Conservation (phyloP, 306 rosid genomes). For the Canavalia gladiata region DNA sequence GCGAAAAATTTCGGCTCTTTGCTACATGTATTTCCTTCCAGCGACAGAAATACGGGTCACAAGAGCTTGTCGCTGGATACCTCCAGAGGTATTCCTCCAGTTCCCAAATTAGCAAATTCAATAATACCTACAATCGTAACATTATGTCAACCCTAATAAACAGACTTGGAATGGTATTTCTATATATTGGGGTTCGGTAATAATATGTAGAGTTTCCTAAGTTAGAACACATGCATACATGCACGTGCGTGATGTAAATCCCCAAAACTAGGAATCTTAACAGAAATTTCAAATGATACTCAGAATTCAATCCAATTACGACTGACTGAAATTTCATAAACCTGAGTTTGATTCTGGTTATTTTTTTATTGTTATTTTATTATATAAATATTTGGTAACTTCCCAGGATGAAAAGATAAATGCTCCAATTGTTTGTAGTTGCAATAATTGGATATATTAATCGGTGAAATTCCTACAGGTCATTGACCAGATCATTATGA, state of each 20-base stretch:
- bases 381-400: conserved; percentile 2
- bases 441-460: neutral
- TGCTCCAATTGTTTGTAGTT: neutral
- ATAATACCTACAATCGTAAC: conserved; percentile 20
- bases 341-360: too few species aligned
- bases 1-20: neutral
- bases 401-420: neutral
- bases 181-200: neutral
- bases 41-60: conserved; percentile 8
- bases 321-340: neutral
- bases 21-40: conserved; percentile 24
- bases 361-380: neutral
- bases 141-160: conserved; percentile 33
- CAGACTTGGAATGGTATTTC: neutral
- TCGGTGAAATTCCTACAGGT: neutral
- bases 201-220: neutral
- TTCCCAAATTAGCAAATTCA: conserved; percentile 17
- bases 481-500: neutral
- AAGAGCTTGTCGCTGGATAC: conserved; percentile 13
- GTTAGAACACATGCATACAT: neutral
- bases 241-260: neutral
- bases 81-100: conserved; percentile 11
- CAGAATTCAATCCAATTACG: neutral
- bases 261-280: conserved; percentile 7
- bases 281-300: neutral